Percentiles rank a stretch among this genome's conserved stretches.
phyloP scores from a whole-genome alignment of 768 basidiomycete genomes.

The Naganishia vaughanmartiniae region DNA sequence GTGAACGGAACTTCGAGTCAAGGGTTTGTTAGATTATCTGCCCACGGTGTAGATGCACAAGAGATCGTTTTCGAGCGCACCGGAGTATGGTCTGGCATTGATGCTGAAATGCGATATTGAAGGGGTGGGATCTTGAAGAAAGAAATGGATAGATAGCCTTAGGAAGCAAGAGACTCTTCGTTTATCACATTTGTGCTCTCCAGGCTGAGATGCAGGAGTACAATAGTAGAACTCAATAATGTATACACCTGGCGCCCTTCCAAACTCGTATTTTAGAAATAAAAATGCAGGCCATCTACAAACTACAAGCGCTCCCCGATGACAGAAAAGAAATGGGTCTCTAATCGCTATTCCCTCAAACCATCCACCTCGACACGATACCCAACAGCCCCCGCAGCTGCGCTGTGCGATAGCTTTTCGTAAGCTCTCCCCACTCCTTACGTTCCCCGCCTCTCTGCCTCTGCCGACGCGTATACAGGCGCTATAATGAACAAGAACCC shows the following conservation, averaged over 20 bases:
- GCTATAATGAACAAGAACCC: neutral
- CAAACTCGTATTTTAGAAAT: neutral
- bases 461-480: constrained; percentile 14
- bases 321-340: neutral
- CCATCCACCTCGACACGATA: neutral
- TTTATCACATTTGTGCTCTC: neutral
- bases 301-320: neutral
- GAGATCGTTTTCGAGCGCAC: neutral
- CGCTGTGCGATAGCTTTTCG: neutral
- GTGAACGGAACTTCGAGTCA: neutral
- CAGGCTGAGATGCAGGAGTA: neutral
- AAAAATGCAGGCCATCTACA: neutral
- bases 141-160: neutral
- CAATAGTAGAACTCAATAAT: neutral
- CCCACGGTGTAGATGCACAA: neutral
- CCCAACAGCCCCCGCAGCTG: neutral
- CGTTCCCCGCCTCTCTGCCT: constrained; percentile 5
- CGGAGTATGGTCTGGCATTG: constrained; percentile 14
- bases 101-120: constrained; percentile 24
- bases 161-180: too few relatives aligned
- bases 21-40: neutral
- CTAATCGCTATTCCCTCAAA: neutral
- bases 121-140: neutral
- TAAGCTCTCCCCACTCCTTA: neutral
- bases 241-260: neutral